Percentiles rank a stretch among this genome's conserved stretches.
phyloP scores from a whole-genome alignment of 2,329 filamentous ascomycete genomes.

The Colletotrichum karsti region DNA sequence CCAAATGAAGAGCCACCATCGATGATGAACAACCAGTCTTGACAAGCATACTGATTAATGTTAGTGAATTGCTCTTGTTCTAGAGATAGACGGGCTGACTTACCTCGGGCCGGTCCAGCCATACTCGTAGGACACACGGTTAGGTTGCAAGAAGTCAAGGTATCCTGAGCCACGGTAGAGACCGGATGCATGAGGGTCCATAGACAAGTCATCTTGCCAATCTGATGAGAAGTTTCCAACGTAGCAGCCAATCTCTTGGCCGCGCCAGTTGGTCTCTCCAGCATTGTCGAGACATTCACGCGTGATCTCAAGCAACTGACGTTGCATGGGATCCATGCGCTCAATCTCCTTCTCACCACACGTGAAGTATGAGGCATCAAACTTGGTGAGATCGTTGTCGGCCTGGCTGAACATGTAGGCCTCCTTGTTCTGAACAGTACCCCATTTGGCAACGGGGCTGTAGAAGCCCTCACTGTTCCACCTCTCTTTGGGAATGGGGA shows the following conservation, averaged over 20 bases:
- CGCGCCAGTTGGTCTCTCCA: constrained; percentile 35
- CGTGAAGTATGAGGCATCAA: constrained; percentile 42
- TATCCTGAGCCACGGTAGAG: constrained; percentile 30
- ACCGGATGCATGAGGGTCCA: constrained; percentile 15
- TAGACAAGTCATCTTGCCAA: constrained; percentile 32
- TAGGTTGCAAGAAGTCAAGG: constrained; percentile 36
- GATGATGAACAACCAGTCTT: constrained; percentile 46
- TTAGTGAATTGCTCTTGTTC: background rate
- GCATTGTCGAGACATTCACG: constrained; percentile 40
- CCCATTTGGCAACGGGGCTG: constrained; percentile 17
- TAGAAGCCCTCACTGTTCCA: constrained; percentile 37
- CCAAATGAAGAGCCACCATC: constrained; percentile 40
- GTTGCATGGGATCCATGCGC: constrained; percentile 40
- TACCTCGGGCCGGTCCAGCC: constrained; percentile 42
- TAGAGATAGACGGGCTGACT: background rate
- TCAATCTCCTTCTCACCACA: constrained; percentile 37
- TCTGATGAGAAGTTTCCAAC: constrained; percentile 40
- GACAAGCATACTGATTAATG: constrained; percentile 38
- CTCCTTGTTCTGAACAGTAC: constrained; percentile 22
- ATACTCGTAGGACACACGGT: constrained; percentile 42
- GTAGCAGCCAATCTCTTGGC: constrained; percentile 37
- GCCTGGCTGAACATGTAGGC: constrained; percentile 31
- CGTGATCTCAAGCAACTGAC: constrained; percentile 37
- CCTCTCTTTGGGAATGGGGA: constrained; percentile 35
- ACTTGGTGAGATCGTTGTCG: constrained; percentile 33